A percentile compares a stretch with the other conserved stretches of the same genome.
These are phyloP conservation scores for Paracamarosporium sp. DNA, from an alignment of 2,329 filamentous ascomycete species.

Conservation along the genomic window DNA sequence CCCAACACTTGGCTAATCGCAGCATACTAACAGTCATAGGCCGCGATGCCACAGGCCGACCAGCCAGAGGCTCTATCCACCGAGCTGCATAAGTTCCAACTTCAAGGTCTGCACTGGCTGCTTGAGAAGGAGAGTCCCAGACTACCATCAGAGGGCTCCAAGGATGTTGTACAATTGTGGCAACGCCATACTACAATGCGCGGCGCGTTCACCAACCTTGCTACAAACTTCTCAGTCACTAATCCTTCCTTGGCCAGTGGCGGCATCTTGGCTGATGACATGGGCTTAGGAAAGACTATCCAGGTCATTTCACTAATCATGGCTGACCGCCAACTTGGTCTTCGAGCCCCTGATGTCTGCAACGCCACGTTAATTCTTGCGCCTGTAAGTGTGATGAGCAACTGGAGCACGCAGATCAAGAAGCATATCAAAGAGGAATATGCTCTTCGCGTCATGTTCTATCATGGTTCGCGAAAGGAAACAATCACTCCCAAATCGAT, in stretches of 20 bases:
- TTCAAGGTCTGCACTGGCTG: constrained; percentile 82
- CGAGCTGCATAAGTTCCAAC: constrained; percentile 77
- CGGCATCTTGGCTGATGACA: constrained; percentile 88
- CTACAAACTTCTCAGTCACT: constrained; percentile 70
- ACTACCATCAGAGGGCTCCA: constrained; percentile 64
- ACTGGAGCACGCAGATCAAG: constrained; percentile 82
- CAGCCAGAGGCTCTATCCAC: constrained; percentile 72
- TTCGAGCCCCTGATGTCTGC: constrained; percentile 22
- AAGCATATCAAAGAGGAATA: constrained; percentile 72
- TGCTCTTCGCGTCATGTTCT: constrained; percentile 71
- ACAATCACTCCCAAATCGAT: constrained; percentile 62
- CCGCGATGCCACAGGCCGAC: constrained; percentile 73
- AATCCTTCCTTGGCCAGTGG: constrained; percentile 74
- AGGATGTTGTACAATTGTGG: constrained; percentile 79
- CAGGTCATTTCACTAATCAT: constrained; percentile 83
- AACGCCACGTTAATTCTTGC: constrained; percentile 79
- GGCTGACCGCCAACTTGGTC: constrained; percentile 52
- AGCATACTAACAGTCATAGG: constrained; percentile 34
- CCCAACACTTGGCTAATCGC: not conserved
- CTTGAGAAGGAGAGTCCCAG: constrained; percentile 74
- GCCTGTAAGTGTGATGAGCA: constrained; percentile 86
- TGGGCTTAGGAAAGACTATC: constrained; percentile 90
- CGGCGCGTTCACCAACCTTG: constrained; percentile 68
- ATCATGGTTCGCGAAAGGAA: constrained; percentile 70
- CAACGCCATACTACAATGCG: constrained; percentile 56